phyloP scores from a whole-genome alignment of 202 grass and related monocot genomes.

The Panicum virgatum region DNA sequence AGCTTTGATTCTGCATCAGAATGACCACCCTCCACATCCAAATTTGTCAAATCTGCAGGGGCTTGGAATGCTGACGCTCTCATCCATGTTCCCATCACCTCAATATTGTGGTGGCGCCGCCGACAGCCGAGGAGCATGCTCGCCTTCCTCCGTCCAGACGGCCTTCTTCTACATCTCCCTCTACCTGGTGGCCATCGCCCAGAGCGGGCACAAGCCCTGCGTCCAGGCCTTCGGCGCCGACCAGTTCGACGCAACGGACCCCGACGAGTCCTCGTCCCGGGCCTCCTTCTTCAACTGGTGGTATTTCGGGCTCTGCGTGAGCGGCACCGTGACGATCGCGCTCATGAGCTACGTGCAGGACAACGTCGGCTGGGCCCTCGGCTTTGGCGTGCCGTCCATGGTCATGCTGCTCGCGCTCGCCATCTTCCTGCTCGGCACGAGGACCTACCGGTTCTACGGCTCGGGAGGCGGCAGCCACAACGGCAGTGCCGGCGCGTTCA shows the following conservation, averaged over 20 bases:
- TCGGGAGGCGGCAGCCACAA: background rate
- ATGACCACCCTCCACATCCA: background rate
- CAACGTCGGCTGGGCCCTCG: slow-evolving; percentile 62
- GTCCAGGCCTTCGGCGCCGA: slow-evolving; percentile 78
- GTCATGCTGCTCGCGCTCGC: slow-evolving; percentile 53
- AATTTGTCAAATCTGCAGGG: slow-evolving; percentile 41
- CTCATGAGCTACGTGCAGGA: slow-evolving; percentile 71
- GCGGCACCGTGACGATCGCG: slow-evolving; percentile 29
- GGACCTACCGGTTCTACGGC: slow-evolving; percentile 54
- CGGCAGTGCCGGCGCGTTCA: slow-evolving; percentile 18
- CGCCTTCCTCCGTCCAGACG: slow-evolving; percentile 36
- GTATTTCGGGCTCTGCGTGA: slow-evolving; percentile 51
- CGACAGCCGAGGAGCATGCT: slow-evolving; percentile 2
- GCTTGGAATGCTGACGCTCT: slow-evolving; percentile 62
- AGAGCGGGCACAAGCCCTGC: slow-evolving; percentile 77
- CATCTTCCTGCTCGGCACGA: slow-evolving; percentile 58
- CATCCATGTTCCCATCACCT: slow-evolving; percentile 31
- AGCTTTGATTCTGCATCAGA: background rate
- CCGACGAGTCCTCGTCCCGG: slow-evolving; percentile 33
- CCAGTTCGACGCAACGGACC: slow-evolving; percentile 64
- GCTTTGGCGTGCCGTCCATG: slow-evolving; percentile 60
- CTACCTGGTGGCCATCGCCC: slow-evolving; percentile 70
- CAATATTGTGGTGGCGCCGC: slow-evolving; percentile 3
- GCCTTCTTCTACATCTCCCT: slow-evolving; percentile 69
- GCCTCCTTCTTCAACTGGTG: slow-evolving; percentile 73